Evolutionary conservation across 129 eudicot genomes (phyloP).

Genomic region (Pittosporum tobira): DNA sequence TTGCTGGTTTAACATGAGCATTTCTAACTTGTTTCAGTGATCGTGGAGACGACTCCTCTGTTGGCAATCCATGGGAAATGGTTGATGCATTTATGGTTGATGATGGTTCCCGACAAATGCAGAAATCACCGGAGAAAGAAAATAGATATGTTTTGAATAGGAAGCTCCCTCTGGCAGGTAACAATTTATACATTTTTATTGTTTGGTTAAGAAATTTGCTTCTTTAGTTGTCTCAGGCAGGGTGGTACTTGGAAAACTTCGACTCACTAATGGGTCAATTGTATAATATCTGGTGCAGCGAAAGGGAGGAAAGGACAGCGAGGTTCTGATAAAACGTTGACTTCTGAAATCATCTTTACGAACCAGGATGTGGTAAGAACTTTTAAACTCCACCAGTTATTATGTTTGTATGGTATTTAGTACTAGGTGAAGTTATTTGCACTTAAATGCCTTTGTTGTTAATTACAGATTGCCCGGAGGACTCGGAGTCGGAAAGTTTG

Average conservation of each 20-base stretch:
- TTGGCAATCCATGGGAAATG: slow-evolving; percentile 9
- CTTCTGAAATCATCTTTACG: slow-evolving; percentile 17
- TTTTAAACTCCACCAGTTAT: not conserved
- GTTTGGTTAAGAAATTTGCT: not conserved
- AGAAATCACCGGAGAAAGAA: slow-evolving; percentile 14
- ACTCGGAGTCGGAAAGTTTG: slow-evolving; percentile 28
- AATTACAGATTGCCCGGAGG: slow-evolving; percentile 34
- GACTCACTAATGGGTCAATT: not conserved
- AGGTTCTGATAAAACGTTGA: slow-evolving; percentile 11
- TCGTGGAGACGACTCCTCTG: slow-evolving; percentile 7
- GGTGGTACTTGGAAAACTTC: not conserved
- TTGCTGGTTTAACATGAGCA: not conserved
- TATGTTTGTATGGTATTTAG: not conserved
- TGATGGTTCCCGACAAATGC: slow-evolving; percentile 13
- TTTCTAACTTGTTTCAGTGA: slow-evolving; percentile 14
- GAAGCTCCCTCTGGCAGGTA: slow-evolving; percentile 31
- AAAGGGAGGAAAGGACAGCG: slow-evolving; percentile 18
- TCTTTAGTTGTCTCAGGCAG: not conserved
- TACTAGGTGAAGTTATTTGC: not conserved
- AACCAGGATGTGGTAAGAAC: slow-evolving; percentile 22
- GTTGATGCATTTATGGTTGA: slow-evolving; percentile 8
- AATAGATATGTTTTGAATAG: slow-evolving; percentile 6
- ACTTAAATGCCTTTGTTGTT: not conserved
- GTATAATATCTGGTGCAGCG: slow-evolving; percentile 19
- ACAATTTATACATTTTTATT: not conserved